phyloP scores from a whole-genome alignment of 2,329 filamentous ascomycete genomes.

The Cyclaneusma minus region DNA sequence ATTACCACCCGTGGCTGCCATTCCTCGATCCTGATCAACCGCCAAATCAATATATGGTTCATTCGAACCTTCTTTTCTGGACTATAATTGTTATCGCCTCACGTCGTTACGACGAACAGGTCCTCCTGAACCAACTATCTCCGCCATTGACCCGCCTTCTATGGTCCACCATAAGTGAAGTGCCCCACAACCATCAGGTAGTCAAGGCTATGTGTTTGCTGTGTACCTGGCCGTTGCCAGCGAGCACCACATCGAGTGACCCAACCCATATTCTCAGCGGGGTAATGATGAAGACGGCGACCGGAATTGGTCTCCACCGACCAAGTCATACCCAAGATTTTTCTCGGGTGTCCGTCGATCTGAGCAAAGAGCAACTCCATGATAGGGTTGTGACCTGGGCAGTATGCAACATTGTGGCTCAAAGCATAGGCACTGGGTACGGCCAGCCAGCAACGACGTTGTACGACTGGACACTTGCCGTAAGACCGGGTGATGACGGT shows the following conservation, averaged over 20 bases:
- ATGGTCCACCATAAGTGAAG: slow-evolving; percentile 63
- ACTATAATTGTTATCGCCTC: slow-evolving; percentile 62
- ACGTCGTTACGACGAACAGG: slow-evolving; percentile 48
- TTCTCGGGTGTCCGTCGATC: slow-evolving; percentile 56
- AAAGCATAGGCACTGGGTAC: slow-evolving; percentile 69
- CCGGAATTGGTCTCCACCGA: slow-evolving; percentile 67
- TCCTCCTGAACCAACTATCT: slow-evolving; percentile 50
- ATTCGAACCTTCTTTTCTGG: slow-evolving; percentile 77
- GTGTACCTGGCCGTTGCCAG: slow-evolving; percentile 71
- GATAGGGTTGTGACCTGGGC: slow-evolving; percentile 73
- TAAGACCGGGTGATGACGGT: slow-evolving; percentile 41
- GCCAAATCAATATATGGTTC: slow-evolving; percentile 60
- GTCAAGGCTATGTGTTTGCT: slow-evolving; percentile 69
- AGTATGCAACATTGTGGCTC: slow-evolving; percentile 71
- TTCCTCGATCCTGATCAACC: slow-evolving; percentile 52
- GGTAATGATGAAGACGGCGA: slow-evolving; percentile 77
- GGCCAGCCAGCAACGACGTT: slow-evolving; percentile 66
- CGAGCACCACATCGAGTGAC: slow-evolving; percentile 66
- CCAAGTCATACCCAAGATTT: slow-evolving; percentile 76
- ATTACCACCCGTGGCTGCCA: slow-evolving; percentile 64
- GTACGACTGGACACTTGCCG: slow-evolving; percentile 59
- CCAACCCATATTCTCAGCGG: slow-evolving; percentile 70
- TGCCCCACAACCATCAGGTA: slow-evolving; percentile 64
- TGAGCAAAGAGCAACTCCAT: slow-evolving; percentile 65
- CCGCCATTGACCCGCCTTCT: slow-evolving; percentile 54